Conservation (phyloP, 805 yeast genomes). For the Yamadazyma paraphyllophila region DNA sequence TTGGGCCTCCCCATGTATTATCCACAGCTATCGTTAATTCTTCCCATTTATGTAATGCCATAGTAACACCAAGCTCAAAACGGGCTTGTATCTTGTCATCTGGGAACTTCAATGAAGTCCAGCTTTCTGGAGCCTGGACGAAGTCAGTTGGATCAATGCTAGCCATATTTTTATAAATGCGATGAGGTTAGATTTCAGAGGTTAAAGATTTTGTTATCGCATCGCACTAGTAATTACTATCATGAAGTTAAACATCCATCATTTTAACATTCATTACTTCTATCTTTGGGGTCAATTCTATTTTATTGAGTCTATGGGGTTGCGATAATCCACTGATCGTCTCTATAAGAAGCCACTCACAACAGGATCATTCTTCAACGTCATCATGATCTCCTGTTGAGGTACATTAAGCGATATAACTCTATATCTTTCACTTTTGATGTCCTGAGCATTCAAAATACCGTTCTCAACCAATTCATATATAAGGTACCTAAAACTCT, state of each 20-base stretch:
- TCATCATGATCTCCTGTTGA: conserved; percentile 63
- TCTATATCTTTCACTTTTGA: conserved; percentile 65
- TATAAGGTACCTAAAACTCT: conserved; percentile 58
- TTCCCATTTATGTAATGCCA: conserved; percentile 91
- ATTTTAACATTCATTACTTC: background rate
- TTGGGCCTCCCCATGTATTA: conserved; percentile 94
- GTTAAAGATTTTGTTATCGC: background rate
- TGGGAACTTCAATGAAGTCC: conserved; percentile 36
- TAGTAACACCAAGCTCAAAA: conserved; percentile 89
- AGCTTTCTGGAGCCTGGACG: conserved; percentile 51
- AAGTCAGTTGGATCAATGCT: conserved; percentile 47
- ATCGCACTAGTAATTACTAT: background rate
- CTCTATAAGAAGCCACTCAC: no score
- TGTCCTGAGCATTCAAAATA: conserved; percentile 62
- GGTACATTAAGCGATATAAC: conserved; percentile 65
- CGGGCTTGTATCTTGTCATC: conserved; percentile 74
- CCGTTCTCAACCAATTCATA: conserved; percentile 80
- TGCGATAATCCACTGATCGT: no score
- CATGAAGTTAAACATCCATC: no score
- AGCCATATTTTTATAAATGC: conserved; percentile 19
- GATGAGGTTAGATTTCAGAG: conserved; percentile 5
- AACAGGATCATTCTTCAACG: conserved; percentile 52
- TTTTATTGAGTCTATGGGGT: background rate
- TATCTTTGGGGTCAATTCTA: background rate
- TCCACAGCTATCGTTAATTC: conserved; percentile 85